Base-by-base conservation (phyloP, 768 basidiomycete species). In the Leccinellum luteum region DNA sequence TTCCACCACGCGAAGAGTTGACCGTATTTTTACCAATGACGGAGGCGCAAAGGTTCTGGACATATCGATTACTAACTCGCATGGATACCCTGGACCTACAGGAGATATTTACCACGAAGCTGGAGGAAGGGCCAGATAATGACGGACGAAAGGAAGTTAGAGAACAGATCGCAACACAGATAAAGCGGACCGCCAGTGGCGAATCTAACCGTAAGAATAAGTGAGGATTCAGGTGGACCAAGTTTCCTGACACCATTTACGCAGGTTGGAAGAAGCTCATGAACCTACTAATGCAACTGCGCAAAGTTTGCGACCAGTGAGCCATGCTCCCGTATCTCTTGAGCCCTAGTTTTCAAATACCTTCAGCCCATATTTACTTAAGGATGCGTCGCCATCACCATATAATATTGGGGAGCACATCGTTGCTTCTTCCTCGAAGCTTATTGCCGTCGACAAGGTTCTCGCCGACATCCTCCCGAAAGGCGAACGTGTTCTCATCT, bases 231-330 rank as follows among this genome's bases (percentile, higher is more conserved):
- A 8, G 10, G 34, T 1, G 21, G 27, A 43, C 4, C 0, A 4
- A 8, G 9, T 9, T 58, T 17, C 13, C 44, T 65, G 19, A 52
- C 23, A 2, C 31, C 17, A 8, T 35, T n/a, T 25, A 2, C 44
- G n/a, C 57, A 84, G 82, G 76, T 53, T 85, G 81, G 78, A 77
- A 72, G 55, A 78, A 78, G 58, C 73, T 85, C 45, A 84, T 84
- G 80, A 87, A 86, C 68, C 74, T 89, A n/a, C 67, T 90, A 48
- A 80, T 89, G 76, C 87, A 89, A 69, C 74, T 90, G 12, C 78
- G 87, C 47, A 81, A 82, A 75, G 80, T 87, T 49, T 89, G 87
- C 69, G 85, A 87, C 64, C 87, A 89, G 81, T 84, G 60, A 31
- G 82, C 66, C 3, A 12, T 54, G 10, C 23, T 32, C 53, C 19